A percentile compares a stretch with the other conserved stretches of the same genome.
Conservation (phyloP, 495 filamentous ascomycete genomes). For the Choiromyces venosus region DNA sequence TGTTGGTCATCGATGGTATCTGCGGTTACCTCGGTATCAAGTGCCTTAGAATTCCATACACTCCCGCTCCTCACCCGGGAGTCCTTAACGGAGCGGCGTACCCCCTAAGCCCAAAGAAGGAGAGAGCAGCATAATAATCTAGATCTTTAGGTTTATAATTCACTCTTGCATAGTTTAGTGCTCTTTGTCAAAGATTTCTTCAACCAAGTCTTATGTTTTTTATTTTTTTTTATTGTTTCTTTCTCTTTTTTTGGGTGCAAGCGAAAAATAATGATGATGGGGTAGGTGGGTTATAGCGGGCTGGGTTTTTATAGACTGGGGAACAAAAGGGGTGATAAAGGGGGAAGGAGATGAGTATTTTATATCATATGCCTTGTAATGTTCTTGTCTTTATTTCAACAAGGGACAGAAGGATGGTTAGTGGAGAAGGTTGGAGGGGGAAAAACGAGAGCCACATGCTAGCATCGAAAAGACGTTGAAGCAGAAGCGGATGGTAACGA, state of each 20-base stretch:
- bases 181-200: neutral
- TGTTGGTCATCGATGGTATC: conserved; percentile 83
- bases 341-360: neutral
- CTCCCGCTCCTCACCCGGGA: conserved; percentile 14
- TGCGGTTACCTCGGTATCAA: conserved; percentile 89
- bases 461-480: neutral
- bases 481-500: neutral
- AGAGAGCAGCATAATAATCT: conserved; percentile 14
- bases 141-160: neutral
- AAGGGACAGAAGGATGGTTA: neutral
- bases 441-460: neutral
- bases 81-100: conserved; percentile 19
- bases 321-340: neutral
- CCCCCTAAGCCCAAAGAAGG: conserved; percentile 18
- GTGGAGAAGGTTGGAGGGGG: neutral
- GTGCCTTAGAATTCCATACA: conserved; percentile 75
- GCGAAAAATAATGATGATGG: neutral
- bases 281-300: neutral
- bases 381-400: neutral
- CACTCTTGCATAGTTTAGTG: neutral
- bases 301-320: neutral
- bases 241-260: neutral
- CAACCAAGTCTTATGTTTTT: neutral
- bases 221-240: neutral
- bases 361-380: neutral